phyloP scores from a whole-genome alignment of 2,329 filamentous ascomycete genomes.

The Exophiala mesophila region DNA sequence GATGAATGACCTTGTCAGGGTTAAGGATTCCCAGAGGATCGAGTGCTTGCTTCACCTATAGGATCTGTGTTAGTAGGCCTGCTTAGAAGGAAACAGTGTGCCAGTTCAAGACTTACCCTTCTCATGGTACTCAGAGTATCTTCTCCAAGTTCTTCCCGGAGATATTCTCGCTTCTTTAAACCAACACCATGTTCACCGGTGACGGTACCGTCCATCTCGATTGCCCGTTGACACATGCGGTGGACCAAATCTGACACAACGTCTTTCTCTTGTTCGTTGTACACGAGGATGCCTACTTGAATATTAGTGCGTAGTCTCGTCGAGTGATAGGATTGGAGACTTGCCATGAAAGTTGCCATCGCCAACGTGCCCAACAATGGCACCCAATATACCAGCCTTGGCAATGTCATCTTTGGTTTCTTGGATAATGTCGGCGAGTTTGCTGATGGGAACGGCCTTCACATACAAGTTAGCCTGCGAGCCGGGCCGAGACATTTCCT shows the following conservation, averaged over 20 bases:
- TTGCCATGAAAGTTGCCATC: constrained; percentile 69
- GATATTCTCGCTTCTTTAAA: constrained; percentile 63
- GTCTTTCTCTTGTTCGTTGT: constrained; percentile 53
- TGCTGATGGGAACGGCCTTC: constrained; percentile 66
- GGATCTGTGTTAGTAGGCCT: constrained; percentile 18
- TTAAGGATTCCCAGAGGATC: constrained; percentile 63
- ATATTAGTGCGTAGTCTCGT: constrained; percentile 4
- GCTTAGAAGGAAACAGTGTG: not conserved
- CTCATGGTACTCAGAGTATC: constrained; percentile 61
- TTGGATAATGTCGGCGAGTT: constrained; percentile 67
- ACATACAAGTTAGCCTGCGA: too few species aligned
- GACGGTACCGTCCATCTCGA: constrained; percentile 67
- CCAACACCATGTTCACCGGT: constrained; percentile 70
- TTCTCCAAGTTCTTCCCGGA: constrained; percentile 57
- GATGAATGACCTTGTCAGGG: constrained; percentile 61
- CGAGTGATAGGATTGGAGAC: constrained; percentile 26
- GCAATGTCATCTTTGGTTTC: constrained; percentile 62
- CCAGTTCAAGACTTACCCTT: constrained; percentile 45
- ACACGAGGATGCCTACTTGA: constrained; percentile 53
- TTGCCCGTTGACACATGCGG: constrained; percentile 63
- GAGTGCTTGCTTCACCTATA: constrained; percentile 58
- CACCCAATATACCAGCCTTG: constrained; percentile 57
- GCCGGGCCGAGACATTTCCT: too few species aligned
- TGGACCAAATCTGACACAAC: constrained; percentile 58
- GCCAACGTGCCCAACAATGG: constrained; percentile 68